phyloP scores from a whole-genome alignment of 2,329 filamentous ascomycete genomes.

The Colletotrichum limetticola region DNA sequence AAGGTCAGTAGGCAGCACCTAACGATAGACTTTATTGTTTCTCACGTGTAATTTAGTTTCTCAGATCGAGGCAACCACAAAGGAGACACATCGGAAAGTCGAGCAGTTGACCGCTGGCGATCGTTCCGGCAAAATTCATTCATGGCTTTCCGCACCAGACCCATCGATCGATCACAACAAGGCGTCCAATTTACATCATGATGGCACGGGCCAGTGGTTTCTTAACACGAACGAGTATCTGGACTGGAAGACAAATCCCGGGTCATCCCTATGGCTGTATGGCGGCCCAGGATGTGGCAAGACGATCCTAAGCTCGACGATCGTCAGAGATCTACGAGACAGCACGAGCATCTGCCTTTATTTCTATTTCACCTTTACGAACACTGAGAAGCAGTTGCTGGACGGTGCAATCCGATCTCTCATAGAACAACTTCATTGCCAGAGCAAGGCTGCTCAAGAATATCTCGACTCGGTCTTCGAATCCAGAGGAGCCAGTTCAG shows the following conservation, averaged over 20 bases:
- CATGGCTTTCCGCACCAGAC: too few species aligned
- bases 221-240: too few species aligned
- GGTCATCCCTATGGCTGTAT: neutral
- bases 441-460: neutral
- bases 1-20: neutral
- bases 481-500: neutral
- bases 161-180: too few species aligned
- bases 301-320: neutral
- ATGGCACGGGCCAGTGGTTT: too few species aligned
- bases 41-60: neutral
- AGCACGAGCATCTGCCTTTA: neutral
- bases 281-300: constrained; percentile 3
- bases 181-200: too few species aligned
- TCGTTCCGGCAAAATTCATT: too few species aligned
- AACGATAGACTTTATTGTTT: too few species aligned
- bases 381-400: neutral
- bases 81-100: neutral
- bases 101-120: too few species aligned
- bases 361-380: constrained; percentile 7
- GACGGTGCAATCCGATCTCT: constrained; percentile 1
- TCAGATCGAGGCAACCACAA: neutral
- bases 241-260: neutral
- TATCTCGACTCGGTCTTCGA: neutral
- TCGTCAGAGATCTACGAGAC: neutral
- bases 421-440: neutral